Percentiles rank a stretch among this genome's conserved stretches.
phyloP scores from a whole-genome alignment of 345 rosid genomes.

The Hypericum androsaemum region DNA sequence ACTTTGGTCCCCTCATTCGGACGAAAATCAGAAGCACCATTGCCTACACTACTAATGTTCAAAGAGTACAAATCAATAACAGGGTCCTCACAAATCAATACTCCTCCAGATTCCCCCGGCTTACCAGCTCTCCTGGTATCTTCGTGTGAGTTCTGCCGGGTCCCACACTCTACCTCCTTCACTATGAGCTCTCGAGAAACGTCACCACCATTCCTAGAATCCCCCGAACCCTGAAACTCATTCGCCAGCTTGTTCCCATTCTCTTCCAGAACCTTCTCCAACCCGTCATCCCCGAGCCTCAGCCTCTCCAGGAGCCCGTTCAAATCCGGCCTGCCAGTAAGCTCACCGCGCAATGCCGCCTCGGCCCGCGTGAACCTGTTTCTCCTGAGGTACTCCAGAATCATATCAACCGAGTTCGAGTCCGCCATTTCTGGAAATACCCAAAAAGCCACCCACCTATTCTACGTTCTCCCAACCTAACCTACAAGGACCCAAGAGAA shows the following conservation, averaged over 20 bases:
- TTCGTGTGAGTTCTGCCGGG: conserved; percentile 51
- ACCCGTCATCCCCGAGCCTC: conserved; percentile 40
- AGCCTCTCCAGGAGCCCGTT: conserved; percentile 65
- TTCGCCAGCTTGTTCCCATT: conserved; percentile 18
- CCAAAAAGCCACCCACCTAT: no score
- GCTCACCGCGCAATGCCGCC: conserved; percentile 89
- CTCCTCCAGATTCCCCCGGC: conserved; percentile 26
- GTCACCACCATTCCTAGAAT: conserved; percentile 37
- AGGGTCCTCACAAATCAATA: conserved; percentile 40
- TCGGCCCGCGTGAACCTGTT: conserved; percentile 84
- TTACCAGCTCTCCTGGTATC: conserved; percentile 43
- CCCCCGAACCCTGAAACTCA: conserved; percentile 27
- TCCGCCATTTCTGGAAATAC: conserved; percentile 40
- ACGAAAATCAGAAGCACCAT: conserved; percentile 33
- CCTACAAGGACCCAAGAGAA: no score
- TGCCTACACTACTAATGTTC: conserved; percentile 36
- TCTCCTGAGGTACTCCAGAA: conserved; percentile 67
- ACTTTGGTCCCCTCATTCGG: conserved; percentile 28
- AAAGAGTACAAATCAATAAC: conserved; percentile 43
- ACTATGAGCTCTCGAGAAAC: conserved; percentile 72
- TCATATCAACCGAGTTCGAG: conserved; percentile 52
- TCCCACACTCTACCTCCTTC: conserved; percentile 75
- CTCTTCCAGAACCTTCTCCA: conserved; percentile 28
- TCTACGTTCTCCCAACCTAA: no score
- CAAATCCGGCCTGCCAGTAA: conserved; percentile 52